These are phyloP conservation scores for Ambrosia trifida DNA, from an alignment of 129 eudicot species.

Conservation along the genomic window DNA sequence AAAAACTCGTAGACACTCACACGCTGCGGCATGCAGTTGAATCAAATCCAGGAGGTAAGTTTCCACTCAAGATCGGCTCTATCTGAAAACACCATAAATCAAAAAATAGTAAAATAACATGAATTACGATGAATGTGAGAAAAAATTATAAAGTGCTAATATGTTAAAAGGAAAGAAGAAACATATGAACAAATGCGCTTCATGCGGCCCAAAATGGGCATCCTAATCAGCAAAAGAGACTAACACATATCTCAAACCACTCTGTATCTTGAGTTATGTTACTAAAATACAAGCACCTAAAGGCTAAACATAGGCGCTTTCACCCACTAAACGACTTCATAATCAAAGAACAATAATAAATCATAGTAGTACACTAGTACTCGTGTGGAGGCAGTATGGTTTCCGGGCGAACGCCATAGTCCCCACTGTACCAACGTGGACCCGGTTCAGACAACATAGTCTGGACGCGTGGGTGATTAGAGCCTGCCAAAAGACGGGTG, in stretches of 20 bases:
- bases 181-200: not conserved
- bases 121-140: not conserved
- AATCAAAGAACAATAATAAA: not conserved
- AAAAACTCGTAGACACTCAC: constrained; percentile 40
- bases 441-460: too few relatives aligned
- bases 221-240: constrained; percentile 2
- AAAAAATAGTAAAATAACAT: constrained; percentile 18
- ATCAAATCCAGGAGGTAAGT: constrained; percentile 73
- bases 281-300: not conserved
- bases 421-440: too few relatives aligned
- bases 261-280: not conserved
- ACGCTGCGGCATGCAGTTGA: constrained; percentile 70
- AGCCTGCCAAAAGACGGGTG: too few relatives aligned
- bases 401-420: too few relatives aligned
- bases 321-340: constrained; percentile 13
- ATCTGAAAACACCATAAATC: constrained; percentile 47
- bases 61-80: constrained; percentile 78
- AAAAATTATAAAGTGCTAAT: not conserved
- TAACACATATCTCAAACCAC: not conserved
- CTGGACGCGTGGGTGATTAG: too few relatives aligned
- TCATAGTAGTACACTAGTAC: not conserved
- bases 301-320: not conserved
- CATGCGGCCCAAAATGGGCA: not conserved
- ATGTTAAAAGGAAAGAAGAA: constrained; percentile 1
- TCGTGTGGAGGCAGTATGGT: too few relatives aligned